Evolutionary conservation across 140 eudicot species (phyloP).

Genomic region (Bidens hawaiensis): DNA sequence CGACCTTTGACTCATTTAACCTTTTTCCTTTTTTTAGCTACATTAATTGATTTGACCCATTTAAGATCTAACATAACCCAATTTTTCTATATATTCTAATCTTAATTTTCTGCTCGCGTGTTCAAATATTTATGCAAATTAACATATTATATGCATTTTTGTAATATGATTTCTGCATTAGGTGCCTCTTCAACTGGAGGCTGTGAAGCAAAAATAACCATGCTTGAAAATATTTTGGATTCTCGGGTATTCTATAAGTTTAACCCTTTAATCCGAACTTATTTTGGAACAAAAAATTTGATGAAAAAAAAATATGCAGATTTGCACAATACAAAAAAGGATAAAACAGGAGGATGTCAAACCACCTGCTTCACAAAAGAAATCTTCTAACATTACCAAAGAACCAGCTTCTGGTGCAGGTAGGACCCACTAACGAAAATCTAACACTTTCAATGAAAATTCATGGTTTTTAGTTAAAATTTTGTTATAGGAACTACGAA

Average conservation of each 20-base stretch:
- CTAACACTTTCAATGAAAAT: not conserved
- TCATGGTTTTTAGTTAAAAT: not conserved
- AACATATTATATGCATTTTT: not conserved
- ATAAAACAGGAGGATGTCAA: constrained; percentile 35
- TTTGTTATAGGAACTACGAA: constrained; percentile 46
- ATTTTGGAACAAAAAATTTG: not conserved
- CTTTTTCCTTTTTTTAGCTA: no score
- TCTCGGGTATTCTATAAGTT: constrained; percentile 46
- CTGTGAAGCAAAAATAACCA: constrained; percentile 45
- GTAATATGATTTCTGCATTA: constrained; percentile 18
- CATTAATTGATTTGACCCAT: no score
- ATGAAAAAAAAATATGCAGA: constrained; percentile 31
- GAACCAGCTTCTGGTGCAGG: constrained; percentile 60
- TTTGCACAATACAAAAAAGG: constrained; percentile 39
- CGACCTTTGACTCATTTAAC: no score
- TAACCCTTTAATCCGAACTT: constrained; percentile 3
- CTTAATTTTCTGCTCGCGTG: not conserved
- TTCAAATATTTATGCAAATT: constrained; percentile 2
- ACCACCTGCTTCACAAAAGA: constrained; percentile 39
- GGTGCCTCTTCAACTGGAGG: constrained; percentile 52
- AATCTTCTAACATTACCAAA: constrained; percentile 23
- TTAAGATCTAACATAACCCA: no score
- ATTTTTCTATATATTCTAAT: not conserved
- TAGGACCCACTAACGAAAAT: constrained; percentile 6
- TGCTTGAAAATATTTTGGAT: constrained; percentile 71